These are phyloP conservation scores for Carex arenaria DNA, from an alignment of 202 grass and related monocot genomes.

Conservation along the genomic window DNA sequence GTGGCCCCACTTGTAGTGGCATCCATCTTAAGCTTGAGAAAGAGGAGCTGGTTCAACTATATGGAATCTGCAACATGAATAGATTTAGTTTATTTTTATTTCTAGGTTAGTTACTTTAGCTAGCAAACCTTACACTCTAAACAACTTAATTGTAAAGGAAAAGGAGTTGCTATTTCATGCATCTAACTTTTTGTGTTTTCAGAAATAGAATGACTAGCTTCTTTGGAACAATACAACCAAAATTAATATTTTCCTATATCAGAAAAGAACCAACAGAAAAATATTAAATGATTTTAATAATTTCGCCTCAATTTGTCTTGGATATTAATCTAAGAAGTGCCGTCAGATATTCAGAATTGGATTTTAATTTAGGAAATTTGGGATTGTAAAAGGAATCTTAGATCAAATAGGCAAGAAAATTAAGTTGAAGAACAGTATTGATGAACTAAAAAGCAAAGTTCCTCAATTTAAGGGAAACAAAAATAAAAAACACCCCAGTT, in stretches of 20 bases:
- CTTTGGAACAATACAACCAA: conserved; percentile 1
- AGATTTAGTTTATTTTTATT: background rate
- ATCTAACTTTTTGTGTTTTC: background rate
- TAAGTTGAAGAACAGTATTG: conserved; percentile 1
- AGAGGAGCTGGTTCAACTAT: background rate
- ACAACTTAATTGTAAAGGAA: background rate
- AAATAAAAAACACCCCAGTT: conserved; percentile 8
- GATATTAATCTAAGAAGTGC: background rate
- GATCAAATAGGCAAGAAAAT: background rate
- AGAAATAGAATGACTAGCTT: background rate
- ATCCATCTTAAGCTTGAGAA: conserved; percentile 44
- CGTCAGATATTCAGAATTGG: background rate
- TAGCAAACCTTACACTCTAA: background rate
- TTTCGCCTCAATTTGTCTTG: background rate
- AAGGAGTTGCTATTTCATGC: background rate
- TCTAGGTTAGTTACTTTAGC: background rate
- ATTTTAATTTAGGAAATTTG: background rate
- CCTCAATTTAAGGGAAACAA: background rate
- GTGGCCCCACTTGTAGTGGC: conserved; percentile 57
- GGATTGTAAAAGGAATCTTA: background rate
- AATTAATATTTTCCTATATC: background rate
- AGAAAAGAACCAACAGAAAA: background rate
- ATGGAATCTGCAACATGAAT: conserved; percentile 23
- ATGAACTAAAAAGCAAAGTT: conserved; percentile 4
- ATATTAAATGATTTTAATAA: background rate